These are phyloP conservation scores for Lachancea thermotolerans DNA, from an alignment of 805 yeast genomes.

Conservation along the genomic window DNA sequence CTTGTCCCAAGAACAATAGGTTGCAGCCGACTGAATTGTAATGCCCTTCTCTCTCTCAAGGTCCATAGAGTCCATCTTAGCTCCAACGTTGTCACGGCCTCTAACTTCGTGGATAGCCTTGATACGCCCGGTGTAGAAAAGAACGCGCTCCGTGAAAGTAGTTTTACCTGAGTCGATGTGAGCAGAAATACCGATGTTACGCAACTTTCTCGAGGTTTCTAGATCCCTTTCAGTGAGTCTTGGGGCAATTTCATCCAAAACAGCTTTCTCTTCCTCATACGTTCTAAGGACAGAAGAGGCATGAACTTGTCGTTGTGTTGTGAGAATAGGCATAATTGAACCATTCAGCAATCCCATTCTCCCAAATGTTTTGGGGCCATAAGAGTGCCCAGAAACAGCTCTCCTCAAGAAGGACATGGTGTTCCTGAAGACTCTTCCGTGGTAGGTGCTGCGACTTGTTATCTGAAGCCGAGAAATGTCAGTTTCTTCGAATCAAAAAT, in stretches of 20 bases:
- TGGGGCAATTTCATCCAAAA: slow-evolving; percentile 51
- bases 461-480: too few relatives aligned
- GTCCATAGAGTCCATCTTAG: slow-evolving; percentile 99
- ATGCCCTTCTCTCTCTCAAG: slow-evolving; percentile 97
- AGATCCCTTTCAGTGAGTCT: slow-evolving; percentile 47
- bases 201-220: slow-evolving; percentile 48
- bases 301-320: slow-evolving; percentile 29
- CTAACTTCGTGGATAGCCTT: slow-evolving; percentile 95
- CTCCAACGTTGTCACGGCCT: slow-evolving; percentile 97
- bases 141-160: slow-evolving; percentile 94
- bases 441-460: too few relatives aligned
- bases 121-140: slow-evolving; percentile 94
- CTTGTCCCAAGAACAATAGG: slow-evolving; percentile 94
- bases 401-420: not conserved
- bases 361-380: not conserved
- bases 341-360: not conserved
- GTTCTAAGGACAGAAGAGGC: slow-evolving; percentile 30
- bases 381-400: not conserved
- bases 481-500: not conserved
- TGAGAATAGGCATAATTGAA: not conserved
- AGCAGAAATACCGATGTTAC: slow-evolving; percentile 97
- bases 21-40: slow-evolving; percentile 98
- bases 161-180: slow-evolving; percentile 98
- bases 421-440: not conserved
- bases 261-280: slow-evolving; percentile 68